These are phyloP conservation scores for Trapa incisa DNA, from an alignment of 345 rosid species.

Conservation along the genomic window DNA sequence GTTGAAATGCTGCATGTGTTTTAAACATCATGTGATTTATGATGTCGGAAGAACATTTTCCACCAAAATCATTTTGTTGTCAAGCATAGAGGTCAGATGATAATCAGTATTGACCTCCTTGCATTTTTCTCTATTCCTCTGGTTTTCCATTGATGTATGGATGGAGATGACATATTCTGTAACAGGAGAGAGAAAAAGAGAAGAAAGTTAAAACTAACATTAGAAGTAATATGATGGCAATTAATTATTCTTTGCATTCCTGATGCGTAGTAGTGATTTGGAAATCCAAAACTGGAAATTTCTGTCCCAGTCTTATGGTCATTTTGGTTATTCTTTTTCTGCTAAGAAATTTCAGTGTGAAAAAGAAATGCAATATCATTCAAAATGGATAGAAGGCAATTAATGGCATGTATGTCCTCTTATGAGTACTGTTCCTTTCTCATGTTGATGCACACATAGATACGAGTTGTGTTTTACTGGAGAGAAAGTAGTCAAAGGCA, in stretches of 20 bases:
- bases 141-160: background rate
- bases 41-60: background rate
- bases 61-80: background rate
- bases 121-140: background rate
- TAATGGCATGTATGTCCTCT: background rate
- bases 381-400: too few relatives aligned
- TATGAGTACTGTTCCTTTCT: background rate
- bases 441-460: conserved; percentile 20
- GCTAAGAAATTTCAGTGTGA: too few relatives aligned
- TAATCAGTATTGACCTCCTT: background rate
- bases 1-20: background rate
- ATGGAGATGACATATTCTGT: too few relatives aligned
- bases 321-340: too few relatives aligned
- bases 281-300: background rate
- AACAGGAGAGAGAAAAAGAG: too few relatives aligned
- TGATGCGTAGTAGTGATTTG: background rate
- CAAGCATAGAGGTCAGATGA: background rate
- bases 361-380: too few relatives aligned
- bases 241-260: background rate
- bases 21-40: background rate
- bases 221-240: background rate
- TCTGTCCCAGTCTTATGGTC: background rate
- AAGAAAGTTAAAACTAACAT: background rate
- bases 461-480: conserved; percentile 89
- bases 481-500: conserved; percentile 66